phyloP scores from a whole-genome alignment of 2,329 filamentous ascomycete genomes.

The Diaporthe vaccinii region DNA sequence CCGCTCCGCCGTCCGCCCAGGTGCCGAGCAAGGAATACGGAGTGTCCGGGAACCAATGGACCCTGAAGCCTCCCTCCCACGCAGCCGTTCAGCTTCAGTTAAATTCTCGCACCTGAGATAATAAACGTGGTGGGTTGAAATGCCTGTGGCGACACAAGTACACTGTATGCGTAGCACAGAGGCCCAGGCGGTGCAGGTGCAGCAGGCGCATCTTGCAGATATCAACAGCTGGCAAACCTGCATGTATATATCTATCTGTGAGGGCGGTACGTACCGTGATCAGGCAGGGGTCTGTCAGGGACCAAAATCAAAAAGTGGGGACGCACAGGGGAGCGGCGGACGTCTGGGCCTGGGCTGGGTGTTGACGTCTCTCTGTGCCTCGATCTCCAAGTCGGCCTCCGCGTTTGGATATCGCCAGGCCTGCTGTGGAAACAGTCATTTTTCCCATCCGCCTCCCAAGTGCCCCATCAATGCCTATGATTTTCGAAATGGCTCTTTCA shows the following conservation, averaged over 20 bases:
- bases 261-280: neutral
- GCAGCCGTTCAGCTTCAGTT: too few relatives aligned
- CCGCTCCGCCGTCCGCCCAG: slow-evolving; percentile 4
- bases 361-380: slow-evolving; percentile 15
- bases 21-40: neutral
- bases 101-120: too few relatives aligned
- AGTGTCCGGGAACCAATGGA: neutral
- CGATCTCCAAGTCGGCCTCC: slow-evolving; percentile 26
- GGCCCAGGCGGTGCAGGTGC: neutral
- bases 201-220: neutral
- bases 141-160: too few relatives aligned
- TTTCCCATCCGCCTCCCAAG: neutral
- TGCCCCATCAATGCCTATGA: neutral
- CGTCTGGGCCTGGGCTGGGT: neutral
- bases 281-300: slow-evolving; percentile 19
- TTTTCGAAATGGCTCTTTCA: neutral
- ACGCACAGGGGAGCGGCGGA: slow-evolving; percentile 1
- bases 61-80: neutral
- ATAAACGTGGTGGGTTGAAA: neutral
- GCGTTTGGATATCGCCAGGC: slow-evolving; percentile 28
- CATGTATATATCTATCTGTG: neutral
- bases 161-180: neutral
- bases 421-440: slow-evolving; percentile 12
- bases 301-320: slow-evolving; percentile 13
- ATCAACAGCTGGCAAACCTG: slow-evolving; percentile 8